These are phyloP conservation scores for Pittosporum tobira DNA, from an alignment of 129 eudicot species.

Conservation along the genomic window DNA sequence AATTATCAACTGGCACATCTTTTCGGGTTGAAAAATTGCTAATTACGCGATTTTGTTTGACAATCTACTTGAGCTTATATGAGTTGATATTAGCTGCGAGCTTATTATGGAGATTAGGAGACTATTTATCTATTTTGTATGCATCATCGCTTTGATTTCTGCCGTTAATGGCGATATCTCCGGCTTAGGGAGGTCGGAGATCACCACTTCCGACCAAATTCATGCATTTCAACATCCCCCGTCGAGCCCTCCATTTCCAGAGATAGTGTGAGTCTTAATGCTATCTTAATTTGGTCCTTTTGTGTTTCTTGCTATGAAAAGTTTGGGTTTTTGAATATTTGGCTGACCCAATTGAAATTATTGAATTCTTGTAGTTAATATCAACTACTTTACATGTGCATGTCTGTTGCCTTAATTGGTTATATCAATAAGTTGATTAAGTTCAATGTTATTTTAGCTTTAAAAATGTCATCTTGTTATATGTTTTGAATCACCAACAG, in stretches of 20 bases:
- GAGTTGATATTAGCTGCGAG: not conserved
- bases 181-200: constrained; percentile 18
- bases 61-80: too few relatives aligned
- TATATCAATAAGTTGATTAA: too few relatives aligned
- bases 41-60: too few relatives aligned
- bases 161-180: constrained; percentile 29
- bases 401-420: too few relatives aligned
- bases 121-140: constrained; percentile 31
- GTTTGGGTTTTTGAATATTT: not conserved
- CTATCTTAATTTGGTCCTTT: not conserved
- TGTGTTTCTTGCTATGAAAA: not conserved
- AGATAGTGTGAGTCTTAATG: constrained; percentile 30
- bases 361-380: too few relatives aligned
- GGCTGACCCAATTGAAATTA: too few relatives aligned
- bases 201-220: constrained; percentile 30
- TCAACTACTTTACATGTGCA: not conserved
- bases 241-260: constrained; percentile 17
- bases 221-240: constrained; percentile 16
- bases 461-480: not conserved
- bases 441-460: too few relatives aligned
- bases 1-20: not conserved
- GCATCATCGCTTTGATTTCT: constrained; percentile 31
- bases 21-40: too few relatives aligned
- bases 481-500: not conserved
- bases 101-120: constrained; percentile 10